Conservation (phyloP, 352 stramenopile genomes). For the Thalassiosira exigua region DNA sequence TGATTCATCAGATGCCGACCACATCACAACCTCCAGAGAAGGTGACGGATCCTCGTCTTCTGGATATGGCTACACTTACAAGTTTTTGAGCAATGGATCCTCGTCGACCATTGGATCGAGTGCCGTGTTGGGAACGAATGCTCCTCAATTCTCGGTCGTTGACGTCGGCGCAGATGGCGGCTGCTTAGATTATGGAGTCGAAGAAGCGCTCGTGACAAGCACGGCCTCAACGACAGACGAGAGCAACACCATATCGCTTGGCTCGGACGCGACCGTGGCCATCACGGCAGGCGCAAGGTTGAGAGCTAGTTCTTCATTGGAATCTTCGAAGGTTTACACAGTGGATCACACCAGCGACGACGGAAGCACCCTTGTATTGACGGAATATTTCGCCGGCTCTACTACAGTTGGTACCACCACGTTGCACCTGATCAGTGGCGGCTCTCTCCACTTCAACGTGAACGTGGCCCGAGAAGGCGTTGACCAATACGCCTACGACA, state of each 20-base stretch:
- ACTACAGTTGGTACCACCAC: constrained; percentile 36
- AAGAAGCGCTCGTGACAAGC: constrained; percentile 59
- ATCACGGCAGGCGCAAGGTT: constrained; percentile 56
- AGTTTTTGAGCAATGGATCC: constrained; percentile 57
- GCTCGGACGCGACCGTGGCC: constrained; percentile 7
- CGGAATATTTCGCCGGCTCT: constrained; percentile 56
- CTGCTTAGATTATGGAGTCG: constrained; percentile 76
- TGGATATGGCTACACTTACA: constrained; percentile 85
- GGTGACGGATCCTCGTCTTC: constrained; percentile 76
- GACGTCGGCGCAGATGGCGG: constrained; percentile 71
- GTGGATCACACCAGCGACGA: constrained; percentile 56
- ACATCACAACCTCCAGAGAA: constrained; percentile 73
- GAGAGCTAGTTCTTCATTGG: constrained; percentile 55
- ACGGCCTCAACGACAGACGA: constrained; percentile 67
- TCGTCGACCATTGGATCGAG: constrained; percentile 57
- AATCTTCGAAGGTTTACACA: constrained; percentile 69
- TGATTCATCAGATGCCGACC: constrained; percentile 73
- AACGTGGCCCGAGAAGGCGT: constrained; percentile 65
- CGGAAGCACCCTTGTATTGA: constrained; percentile 54
- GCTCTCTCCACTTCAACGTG: constrained; percentile 66
- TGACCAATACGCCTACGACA: constrained; percentile 83
- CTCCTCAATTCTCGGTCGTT: constrained; percentile 73
- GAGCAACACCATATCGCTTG: constrained; percentile 55
- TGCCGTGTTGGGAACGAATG: constrained; percentile 77
- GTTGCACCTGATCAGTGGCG: constrained; percentile 66